phyloP scores from a whole-genome alignment of 108 stramenopile genomes.

The Nitzschia inconspicua region DNA sequence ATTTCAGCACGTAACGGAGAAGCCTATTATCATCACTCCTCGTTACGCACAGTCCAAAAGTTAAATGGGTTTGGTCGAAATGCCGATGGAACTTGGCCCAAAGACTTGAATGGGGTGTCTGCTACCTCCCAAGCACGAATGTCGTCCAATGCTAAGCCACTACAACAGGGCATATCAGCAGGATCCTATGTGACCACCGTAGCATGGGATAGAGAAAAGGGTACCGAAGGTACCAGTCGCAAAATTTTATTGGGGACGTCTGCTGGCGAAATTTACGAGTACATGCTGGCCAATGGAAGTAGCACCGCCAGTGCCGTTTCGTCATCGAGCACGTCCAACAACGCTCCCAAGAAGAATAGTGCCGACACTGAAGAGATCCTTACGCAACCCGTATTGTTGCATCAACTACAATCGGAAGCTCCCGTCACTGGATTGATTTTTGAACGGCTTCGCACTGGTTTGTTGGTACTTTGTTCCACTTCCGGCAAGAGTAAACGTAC shows the following conservation, averaged over 20 bases:
- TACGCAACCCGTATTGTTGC: constrained; percentile 23
- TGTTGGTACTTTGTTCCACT: constrained; percentile 66
- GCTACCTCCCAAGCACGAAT: constrained; percentile 17
- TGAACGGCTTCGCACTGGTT: constrained; percentile 52
- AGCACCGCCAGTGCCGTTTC: not conserved
- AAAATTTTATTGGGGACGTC: constrained; percentile 73
- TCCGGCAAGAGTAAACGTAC: constrained; percentile 70
- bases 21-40: constrained; percentile 75
- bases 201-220: constrained; percentile 78
- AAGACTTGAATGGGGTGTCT: constrained; percentile 31
- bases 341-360: no score
- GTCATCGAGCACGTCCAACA: not conserved
- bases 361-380: constrained; percentile 18
- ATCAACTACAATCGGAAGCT: constrained; percentile 36
- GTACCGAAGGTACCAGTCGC: constrained; percentile 79
- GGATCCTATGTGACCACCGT: constrained; percentile 81
- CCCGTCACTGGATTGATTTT: constrained; percentile 54
- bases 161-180: constrained; percentile 61
- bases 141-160: constrained; percentile 5
- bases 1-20: constrained; percentile 76
- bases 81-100: constrained; percentile 48
- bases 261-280: constrained; percentile 79
- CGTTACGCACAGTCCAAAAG: constrained; percentile 40
- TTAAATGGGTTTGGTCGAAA: constrained; percentile 73
- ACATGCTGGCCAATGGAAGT: constrained; percentile 33